Conservation (phyloP, 202 grass and related monocot genomes). For the Brachypodium distachyon region DNA sequence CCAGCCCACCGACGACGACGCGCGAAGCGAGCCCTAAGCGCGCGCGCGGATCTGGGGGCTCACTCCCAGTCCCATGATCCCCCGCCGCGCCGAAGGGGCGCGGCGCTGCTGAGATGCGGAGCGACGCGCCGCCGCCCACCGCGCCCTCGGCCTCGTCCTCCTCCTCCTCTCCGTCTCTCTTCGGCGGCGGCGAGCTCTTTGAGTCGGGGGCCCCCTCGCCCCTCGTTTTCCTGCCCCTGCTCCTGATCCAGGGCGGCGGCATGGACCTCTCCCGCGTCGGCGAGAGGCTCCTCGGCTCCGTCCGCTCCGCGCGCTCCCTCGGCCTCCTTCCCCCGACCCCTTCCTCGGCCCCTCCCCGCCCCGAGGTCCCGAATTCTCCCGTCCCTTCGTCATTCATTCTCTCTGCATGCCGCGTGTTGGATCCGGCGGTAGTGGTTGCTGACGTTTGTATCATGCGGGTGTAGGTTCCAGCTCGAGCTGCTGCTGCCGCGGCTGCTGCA, state of each 20-base stretch:
- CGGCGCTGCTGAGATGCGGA: slow-evolving; percentile 73
- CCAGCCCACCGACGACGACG: slow-evolving; percentile 25
- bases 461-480: slow-evolving; percentile 92
- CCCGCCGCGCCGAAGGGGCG: slow-evolving; percentile 19
- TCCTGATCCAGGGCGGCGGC: slow-evolving; percentile 91
- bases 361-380: slow-evolving; percentile 40
- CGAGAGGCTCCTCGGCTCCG: slow-evolving; percentile 94
- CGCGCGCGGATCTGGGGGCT: slow-evolving; percentile 36
- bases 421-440: slow-evolving; percentile 1
- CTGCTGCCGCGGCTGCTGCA: slow-evolving; percentile 67
- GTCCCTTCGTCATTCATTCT: background rate
- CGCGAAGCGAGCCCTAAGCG: slow-evolving; percentile 19
- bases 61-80: slow-evolving; percentile 56
- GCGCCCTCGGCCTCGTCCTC: slow-evolving; percentile 28
- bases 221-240: slow-evolving; percentile 92
- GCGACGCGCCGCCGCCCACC: slow-evolving; percentile 35
- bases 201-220: slow-evolving; percentile 64
- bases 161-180: slow-evolving; percentile 16
- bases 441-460: background rate
- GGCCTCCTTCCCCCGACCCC: slow-evolving; percentile 53
- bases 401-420: background rate
- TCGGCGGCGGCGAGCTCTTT: slow-evolving; percentile 54
- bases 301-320: slow-evolving; percentile 88
- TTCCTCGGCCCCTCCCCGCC: slow-evolving; percentile 37
- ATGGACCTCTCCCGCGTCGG: slow-evolving; percentile 99